Evolutionary conservation across 305 asterid species (phyloP).

Genomic region (Fraxinus ornus): DNA sequence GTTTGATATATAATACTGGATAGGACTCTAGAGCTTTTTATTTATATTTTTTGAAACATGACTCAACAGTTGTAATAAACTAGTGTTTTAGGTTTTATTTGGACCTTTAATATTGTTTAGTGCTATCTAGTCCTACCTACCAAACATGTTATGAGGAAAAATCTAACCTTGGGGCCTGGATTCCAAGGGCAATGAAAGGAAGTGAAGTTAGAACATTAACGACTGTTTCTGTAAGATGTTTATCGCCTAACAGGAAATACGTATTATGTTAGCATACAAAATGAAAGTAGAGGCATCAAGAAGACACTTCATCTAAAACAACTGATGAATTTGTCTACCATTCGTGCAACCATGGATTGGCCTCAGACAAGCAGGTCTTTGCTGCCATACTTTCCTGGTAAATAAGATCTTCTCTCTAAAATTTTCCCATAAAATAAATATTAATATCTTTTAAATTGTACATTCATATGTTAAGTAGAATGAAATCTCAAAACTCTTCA

Average conservation of each 20-base stretch:
- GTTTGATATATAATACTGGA: not conserved
- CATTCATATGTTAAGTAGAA: not conserved
- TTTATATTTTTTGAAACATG: not conserved
- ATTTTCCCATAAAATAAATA: not conserved
- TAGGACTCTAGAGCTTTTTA: not conserved
- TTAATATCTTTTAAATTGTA: not conserved
- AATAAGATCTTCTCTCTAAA: conserved; percentile 16
- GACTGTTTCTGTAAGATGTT: conserved; percentile 53
- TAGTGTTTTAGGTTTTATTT: not conserved
- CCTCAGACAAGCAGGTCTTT: conserved; percentile 72
- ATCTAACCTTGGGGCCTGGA: conserved; percentile 73
- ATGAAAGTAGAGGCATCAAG: not conserved
- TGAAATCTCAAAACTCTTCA: conserved; percentile 12
- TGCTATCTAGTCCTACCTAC: not conserved
- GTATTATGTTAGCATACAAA: not conserved
- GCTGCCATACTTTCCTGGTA: conserved; percentile 84
- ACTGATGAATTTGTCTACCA: conserved; percentile 36
- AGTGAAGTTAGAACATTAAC: conserved; percentile 86
- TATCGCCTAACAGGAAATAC: conserved; percentile 59
- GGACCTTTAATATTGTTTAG: not conserved
- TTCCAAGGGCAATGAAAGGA: conserved; percentile 85
- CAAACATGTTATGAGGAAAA: not conserved
- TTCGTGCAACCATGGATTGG: conserved; percentile 68
- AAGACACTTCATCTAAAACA: not conserved
- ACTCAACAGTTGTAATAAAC: not conserved